Evolutionary conservation across 2,329 filamentous ascomycete species (phyloP), one percentile per base, ranked within the genome.

Genomic region (Furcasterigmium furcatum): DNA sequence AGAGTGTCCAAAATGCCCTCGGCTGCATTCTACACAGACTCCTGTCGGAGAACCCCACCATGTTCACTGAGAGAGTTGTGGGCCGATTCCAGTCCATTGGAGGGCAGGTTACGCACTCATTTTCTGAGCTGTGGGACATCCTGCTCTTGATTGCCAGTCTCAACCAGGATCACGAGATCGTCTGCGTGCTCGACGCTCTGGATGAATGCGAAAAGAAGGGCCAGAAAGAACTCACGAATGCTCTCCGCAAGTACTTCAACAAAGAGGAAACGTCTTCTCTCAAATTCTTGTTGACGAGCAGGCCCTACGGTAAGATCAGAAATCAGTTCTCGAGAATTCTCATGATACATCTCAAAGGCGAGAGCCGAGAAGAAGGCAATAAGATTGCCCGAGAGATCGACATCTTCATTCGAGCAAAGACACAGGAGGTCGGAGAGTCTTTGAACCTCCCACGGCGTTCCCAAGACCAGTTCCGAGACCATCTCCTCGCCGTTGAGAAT

Each of bases 131-230:
- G 2, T 70, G 65, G 63, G 20, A 54, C 6, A 56, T 61, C 2
- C 50, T 69, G 0, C 13, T 59, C 7, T 38, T 27, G 3, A 49
- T 41, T 5, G 44, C 55, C 9, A 35, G 29, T n/a, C n/a, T n/a
- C 22, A 5, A 45, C 0, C 29, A 50, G 5, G 45, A 44, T 0
- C 52, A 52, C 1, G 53, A 64, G 30, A 51, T 66, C 12, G 42
- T 69, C 18, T 68, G 62, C 43, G 45, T 72, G 21, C 41, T 72
- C 2, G 69, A 73, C 53, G 68, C 66, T 5, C 44, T 73, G 2
- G 68, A 73, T 41, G 68, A 72, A 51, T 72, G 69, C 45, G 40
- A 56, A 2, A 41, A 48, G 1, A 12, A 21, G 14, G 58, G 54
- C 14, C 41, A 50, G 8, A 24, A 21, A 12, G 44, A 52, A 6